Conservation (phyloP, 305 asterid species). For the Striga hermonthica region DNA sequence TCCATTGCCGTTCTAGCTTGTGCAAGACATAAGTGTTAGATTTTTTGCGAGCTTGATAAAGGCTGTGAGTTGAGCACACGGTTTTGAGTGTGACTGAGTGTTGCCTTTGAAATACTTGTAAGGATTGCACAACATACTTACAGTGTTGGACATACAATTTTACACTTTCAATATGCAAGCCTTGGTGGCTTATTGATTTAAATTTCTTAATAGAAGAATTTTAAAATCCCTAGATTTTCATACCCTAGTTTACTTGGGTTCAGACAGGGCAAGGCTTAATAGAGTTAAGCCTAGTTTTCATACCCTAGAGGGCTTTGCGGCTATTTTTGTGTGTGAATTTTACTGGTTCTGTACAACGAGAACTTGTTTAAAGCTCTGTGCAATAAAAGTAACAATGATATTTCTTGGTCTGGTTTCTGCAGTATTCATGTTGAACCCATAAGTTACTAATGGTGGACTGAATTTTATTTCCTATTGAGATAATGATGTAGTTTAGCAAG, state of each 20-base stretch:
- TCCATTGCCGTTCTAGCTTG: background rate
- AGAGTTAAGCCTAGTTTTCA: conserved; percentile 1
- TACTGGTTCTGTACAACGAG: background rate
- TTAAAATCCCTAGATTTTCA: background rate
- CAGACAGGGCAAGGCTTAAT: conserved; percentile 4
- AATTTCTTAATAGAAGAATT: background rate
- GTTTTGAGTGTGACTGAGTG: conserved; percentile 1
- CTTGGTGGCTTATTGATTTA: conserved; percentile 2
- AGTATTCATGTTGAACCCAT: background rate
- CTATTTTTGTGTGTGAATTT: background rate
- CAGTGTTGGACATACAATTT: conserved; percentile 3
- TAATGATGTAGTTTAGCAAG: too few relatives aligned
- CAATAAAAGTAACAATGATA: background rate
- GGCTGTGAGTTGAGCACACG: background rate
- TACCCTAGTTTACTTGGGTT: background rate
- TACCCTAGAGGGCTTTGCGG: background rate
- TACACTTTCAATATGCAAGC: background rate
- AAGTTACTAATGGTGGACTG: background rate
- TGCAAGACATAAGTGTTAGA: background rate
- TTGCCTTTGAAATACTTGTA: background rate
- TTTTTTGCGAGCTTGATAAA: background rate
- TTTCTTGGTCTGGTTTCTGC: background rate
- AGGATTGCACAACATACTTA: conserved; percentile 3
- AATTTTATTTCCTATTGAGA: background rate
- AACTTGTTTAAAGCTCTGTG: background rate